Percentiles rank a stretch among this genome's conserved stretches.
Evolutionary conservation across 139 green algal genomes (phyloP).

Genomic region (Haematococcus lacustris): DNA sequence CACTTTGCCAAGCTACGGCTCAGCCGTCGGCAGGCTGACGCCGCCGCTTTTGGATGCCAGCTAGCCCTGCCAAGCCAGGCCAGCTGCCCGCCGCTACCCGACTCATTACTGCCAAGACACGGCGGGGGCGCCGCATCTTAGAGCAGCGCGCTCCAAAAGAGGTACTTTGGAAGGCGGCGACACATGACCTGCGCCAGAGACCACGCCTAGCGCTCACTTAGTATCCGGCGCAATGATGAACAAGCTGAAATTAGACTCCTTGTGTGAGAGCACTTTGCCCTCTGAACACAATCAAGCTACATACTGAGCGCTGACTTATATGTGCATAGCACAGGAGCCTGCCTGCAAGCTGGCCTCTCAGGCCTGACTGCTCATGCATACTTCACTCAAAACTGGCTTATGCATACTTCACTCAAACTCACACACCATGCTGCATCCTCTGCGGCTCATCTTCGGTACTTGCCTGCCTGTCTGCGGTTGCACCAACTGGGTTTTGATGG

Average conservation of each 20-base stretch:
- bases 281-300: no score
- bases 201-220: not conserved
- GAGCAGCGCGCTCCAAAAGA: conserved; percentile 69
- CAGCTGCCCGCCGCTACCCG: conserved; percentile 10
- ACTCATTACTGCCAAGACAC: conserved; percentile 65
- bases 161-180: conserved; percentile 22
- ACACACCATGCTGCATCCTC: no score
- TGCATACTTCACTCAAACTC: not conserved
- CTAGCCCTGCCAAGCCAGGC: not conserved
- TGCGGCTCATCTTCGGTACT: not conserved
- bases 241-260: not conserved
- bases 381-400: not conserved
- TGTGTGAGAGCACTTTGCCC: not conserved
- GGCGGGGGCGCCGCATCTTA: conserved; percentile 51
- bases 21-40: no score
- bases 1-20: no score
- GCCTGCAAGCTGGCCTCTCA: not conserved
- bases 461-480: not conserved
- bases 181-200: not conserved
- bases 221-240: not conserved
- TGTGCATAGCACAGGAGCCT: no score
- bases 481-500: conserved; percentile 1
- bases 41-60: no score
- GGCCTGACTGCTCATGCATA: not conserved
- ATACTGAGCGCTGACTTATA: no score